Base-by-base conservation (phyloP, 192 early-diverging fungal species). In the Ambispora gerdemannii region DNA sequence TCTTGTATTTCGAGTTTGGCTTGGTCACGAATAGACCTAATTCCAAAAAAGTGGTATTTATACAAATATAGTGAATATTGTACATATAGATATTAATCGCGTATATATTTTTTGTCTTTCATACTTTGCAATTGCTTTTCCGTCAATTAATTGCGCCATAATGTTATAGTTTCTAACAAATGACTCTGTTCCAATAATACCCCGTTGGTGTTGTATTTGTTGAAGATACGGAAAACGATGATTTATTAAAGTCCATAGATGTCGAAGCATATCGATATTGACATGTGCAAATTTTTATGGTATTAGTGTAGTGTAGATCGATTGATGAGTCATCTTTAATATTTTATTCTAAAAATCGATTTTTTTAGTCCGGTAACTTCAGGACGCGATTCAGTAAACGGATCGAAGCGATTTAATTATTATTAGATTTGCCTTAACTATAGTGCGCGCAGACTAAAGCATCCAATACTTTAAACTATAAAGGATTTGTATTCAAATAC, bases 41-140 rank as follows among this genome's bases (percentile, higher is more conserved):
- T 43, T 50, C 65, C 3, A 25, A 30, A 36, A 20, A 25, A 34
- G 50, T 13, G 35, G 10, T 50, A 15, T 34, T 50, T 38, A 15
- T 4, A 13, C 27, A 1, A 30, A 17, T 24, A 22, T 4, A 50
- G 1, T 17, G 34, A 36, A 22, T 35, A 3, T 20, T 2, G 36
- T 49, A 66, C 22, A 58, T 4, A 6, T n/a, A 50, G 8, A 59
- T 25, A 35, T 22, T 20, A 35, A 20, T 34, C 34, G 22, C 0
- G 30, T 10, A 62, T 19, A 27, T 36, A 34, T 38, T 3, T 1
- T 24, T 4, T n/a, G 55, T 55, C 3, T 27, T 13, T 60, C 78
- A 80, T 77, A 91, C 90, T 90, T 84, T 72, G 92, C 88, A 74
- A 92, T 82, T 28, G 82, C 78, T 73, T 93, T 93, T 63, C 92